phyloP scores from a whole-genome alignment of 2,329 filamentous ascomycete species.

The Ceratocystis albifundus region DNA sequence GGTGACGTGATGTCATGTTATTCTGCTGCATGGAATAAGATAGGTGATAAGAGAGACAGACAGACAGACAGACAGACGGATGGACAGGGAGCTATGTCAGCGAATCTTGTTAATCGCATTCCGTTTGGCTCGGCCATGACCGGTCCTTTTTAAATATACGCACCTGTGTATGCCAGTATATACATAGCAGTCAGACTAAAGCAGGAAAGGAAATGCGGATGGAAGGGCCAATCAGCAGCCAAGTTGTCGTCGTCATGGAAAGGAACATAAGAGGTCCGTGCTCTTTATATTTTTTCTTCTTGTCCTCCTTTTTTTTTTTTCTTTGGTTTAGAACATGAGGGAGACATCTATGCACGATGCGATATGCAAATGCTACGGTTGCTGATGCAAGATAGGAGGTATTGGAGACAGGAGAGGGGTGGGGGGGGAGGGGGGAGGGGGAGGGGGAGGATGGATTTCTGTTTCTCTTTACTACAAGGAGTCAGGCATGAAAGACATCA shows the following conservation, averaged over 20 bases:
- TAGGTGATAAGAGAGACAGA: too few species aligned
- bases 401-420: not conserved
- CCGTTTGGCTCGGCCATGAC: not conserved
- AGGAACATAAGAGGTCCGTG: too few species aligned
- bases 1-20: too few species aligned
- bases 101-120: not conserved
- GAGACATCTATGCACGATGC: conserved; percentile 2
- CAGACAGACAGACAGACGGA: too few species aligned
- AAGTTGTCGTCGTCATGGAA: not conserved
- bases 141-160: not conserved
- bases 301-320: not conserved
- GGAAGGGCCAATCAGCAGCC: not conserved
- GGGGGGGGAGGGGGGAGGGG: too few species aligned
- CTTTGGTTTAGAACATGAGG: not conserved
- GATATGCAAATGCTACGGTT: not conserved
- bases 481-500: not conserved
- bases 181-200: not conserved
- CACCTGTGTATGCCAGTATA: too few species aligned
- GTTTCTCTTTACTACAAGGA: not conserved
- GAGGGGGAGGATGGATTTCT: not conserved
- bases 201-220: not conserved
- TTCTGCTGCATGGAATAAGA: too few species aligned
- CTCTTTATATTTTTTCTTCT: not conserved
- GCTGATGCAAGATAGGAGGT: not conserved
- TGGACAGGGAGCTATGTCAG: too few species aligned